Conservation (phyloP, 2,329 filamentous ascomycete species). For the Aspergillus thermomutatus region DNA sequence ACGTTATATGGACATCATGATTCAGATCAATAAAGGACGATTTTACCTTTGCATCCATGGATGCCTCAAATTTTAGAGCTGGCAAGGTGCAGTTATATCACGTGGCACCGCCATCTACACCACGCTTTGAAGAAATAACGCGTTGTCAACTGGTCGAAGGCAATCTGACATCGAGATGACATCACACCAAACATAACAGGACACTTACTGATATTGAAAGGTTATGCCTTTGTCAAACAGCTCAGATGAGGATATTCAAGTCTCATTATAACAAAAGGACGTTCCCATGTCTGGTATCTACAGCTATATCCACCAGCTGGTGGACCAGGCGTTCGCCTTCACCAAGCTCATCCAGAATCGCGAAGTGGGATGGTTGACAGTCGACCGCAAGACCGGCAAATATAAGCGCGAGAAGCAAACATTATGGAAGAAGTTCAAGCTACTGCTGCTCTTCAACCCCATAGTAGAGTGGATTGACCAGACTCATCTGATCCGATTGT, state of each 20-base stretch:
- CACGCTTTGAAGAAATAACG: not conserved
- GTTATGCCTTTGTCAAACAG: not conserved
- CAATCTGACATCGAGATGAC: not conserved
- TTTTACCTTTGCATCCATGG: not conserved
- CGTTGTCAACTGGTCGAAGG: not conserved
- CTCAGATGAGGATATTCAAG: not conserved
- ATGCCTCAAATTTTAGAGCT: not conserved
- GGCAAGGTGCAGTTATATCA: not conserved
- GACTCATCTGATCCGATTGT: constrained; percentile 36
- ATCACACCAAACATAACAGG: not conserved
- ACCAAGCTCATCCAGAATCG: constrained; percentile 21
- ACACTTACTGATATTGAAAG: not conserved
- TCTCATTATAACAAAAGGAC: not conserved
- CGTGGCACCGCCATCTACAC: not conserved
- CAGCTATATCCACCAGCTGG: not conserved
- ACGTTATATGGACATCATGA: not conserved
- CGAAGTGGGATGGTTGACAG: constrained; percentile 30
- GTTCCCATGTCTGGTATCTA: not conserved
- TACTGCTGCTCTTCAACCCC: constrained; percentile 43
- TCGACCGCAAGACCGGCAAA: constrained; percentile 33
- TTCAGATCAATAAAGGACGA: not conserved
- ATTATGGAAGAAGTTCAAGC: constrained; percentile 40
- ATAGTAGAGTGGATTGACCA: constrained; percentile 40
- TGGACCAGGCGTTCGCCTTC: not conserved
- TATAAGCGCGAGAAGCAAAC: constrained; percentile 40